Evolutionary conservation across 768 basidiomycete species (phyloP).

Genomic region (Termitomyces bulborhizus): DNA sequence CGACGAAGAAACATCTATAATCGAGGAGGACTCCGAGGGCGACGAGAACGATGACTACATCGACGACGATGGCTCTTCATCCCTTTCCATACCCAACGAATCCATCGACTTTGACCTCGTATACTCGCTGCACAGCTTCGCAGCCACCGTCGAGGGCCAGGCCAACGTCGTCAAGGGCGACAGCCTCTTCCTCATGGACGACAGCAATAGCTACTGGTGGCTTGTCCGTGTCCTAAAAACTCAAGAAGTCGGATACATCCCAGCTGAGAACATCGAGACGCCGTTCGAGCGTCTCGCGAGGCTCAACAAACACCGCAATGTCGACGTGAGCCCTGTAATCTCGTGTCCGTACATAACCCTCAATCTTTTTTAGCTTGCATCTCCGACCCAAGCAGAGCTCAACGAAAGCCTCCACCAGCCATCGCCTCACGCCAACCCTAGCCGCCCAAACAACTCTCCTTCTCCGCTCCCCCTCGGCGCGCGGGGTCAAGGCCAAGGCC

Average conservation of each 20-base stretch:
- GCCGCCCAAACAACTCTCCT: constrained; percentile 42
- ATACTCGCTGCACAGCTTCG: constrained; percentile 92
- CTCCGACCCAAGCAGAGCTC: constrained; percentile 67
- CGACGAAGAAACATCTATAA: constrained; percentile 78
- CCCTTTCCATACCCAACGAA: constrained; percentile 83
- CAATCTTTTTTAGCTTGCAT: constrained; percentile 47
- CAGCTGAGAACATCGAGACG: constrained; percentile 98
- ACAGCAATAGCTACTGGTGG: constrained; percentile 99
- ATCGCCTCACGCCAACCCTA: constrained; percentile 37
- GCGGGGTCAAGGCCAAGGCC: constrained; percentile 26
- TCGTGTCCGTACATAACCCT: no score
- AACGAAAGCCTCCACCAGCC: constrained; percentile 43
- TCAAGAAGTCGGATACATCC: constrained; percentile 98
- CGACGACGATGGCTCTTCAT: constrained; percentile 73
- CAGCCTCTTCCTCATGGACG: constrained; percentile 93
- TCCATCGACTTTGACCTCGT: constrained; percentile 92
- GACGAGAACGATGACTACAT: constrained; percentile 68
- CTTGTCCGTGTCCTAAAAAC: constrained; percentile 97
- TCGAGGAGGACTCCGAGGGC: constrained; percentile 79
- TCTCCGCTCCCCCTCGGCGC: constrained; percentile 40
- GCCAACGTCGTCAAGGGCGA: constrained; percentile 99
- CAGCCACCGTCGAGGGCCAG: constrained; percentile 97
- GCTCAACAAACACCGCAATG: constrained; percentile 94
- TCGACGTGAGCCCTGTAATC: constrained; percentile 55
- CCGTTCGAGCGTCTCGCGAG: constrained; percentile 94